Conservation (phyloP, 805 yeast species). For the Spathaspora passalidarum region DNA sequence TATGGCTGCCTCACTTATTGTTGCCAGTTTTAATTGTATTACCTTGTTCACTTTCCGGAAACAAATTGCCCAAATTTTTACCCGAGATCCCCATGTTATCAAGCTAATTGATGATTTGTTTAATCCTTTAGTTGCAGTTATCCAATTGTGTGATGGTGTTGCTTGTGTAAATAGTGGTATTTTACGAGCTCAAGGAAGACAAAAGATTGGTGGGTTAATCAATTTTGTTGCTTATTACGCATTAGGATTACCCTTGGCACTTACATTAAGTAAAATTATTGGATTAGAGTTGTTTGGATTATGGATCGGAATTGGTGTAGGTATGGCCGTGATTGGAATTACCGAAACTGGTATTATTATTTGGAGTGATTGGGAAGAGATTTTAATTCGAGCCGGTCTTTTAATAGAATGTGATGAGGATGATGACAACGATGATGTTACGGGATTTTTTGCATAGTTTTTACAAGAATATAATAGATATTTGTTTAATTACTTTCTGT, state of each 20-base stretch:
- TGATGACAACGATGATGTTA: slow-evolving; percentile 6
- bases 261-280: slow-evolving; percentile 46
- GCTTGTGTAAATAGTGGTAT: slow-evolving; percentile 73
- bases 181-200: slow-evolving; percentile 74
- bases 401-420: slow-evolving; percentile 12
- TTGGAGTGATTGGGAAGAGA: slow-evolving; percentile 51
- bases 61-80: slow-evolving; percentile 56
- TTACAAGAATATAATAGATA: no score
- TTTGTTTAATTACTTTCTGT: no score
- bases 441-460: neutral
- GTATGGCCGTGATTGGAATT: slow-evolving; percentile 59
- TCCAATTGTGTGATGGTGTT: slow-evolving; percentile 67
- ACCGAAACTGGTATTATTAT: slow-evolving; percentile 46
- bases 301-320: slow-evolving; percentile 73
- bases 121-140: slow-evolving; percentile 58
- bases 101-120: slow-evolving; percentile 50
- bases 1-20: slow-evolving; percentile 25
- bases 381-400: slow-evolving; percentile 33
- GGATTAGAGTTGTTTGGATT: slow-evolving; percentile 56
- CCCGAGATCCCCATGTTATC: slow-evolving; percentile 58
- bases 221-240: slow-evolving; percentile 71
- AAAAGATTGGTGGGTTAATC: slow-evolving; percentile 66
- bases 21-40: slow-evolving; percentile 38
- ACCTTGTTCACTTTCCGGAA: slow-evolving; percentile 44
- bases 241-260: slow-evolving; percentile 66